These are phyloP conservation scores for Roridomyces roridus DNA, from an alignment of 768 basidiomycete species.

Conservation along the genomic window DNA sequence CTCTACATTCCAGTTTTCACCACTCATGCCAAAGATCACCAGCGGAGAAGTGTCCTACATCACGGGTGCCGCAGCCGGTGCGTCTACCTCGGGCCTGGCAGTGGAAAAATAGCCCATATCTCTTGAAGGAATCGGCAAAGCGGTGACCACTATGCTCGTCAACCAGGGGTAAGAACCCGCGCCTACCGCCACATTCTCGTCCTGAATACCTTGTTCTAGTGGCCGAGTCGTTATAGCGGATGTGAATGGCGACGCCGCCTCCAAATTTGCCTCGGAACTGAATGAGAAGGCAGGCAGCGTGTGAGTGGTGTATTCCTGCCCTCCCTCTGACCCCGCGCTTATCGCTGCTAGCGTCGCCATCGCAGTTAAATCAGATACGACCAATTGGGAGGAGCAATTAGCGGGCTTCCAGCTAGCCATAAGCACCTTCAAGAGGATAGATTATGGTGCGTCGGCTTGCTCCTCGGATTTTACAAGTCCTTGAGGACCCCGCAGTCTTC, in stretches of 20 bases:
- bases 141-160: slow-evolving; percentile 20
- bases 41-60: slow-evolving; percentile 20
- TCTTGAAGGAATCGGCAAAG: slow-evolving; percentile 21
- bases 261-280: slow-evolving; percentile 22
- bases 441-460: slow-evolving; percentile 18
- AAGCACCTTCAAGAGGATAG: slow-evolving; percentile 21
- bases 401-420: slow-evolving; percentile 22
- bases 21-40: slow-evolving; percentile 14
- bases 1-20: not conserved
- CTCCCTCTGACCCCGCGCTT: not conserved
- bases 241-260: slow-evolving; percentile 15
- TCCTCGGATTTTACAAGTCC: too few species aligned
- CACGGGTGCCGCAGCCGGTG: slow-evolving; percentile 20
- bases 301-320: slow-evolving; percentile 6
- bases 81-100: not conserved
- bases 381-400: slow-evolving; percentile 25
- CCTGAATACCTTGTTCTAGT: not conserved
- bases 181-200: not conserved
- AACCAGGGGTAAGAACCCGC: slow-evolving; percentile 11
- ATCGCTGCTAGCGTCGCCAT: slow-evolving; percentile 20
- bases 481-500: too few species aligned
- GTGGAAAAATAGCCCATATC: not conserved
- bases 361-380: slow-evolving; percentile 22
- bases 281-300: slow-evolving; percentile 23
- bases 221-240: slow-evolving; percentile 25